phyloP scores from a whole-genome alignment of 495 filamentous ascomycete species.

The Clohesyomyces aquaticus region DNA sequence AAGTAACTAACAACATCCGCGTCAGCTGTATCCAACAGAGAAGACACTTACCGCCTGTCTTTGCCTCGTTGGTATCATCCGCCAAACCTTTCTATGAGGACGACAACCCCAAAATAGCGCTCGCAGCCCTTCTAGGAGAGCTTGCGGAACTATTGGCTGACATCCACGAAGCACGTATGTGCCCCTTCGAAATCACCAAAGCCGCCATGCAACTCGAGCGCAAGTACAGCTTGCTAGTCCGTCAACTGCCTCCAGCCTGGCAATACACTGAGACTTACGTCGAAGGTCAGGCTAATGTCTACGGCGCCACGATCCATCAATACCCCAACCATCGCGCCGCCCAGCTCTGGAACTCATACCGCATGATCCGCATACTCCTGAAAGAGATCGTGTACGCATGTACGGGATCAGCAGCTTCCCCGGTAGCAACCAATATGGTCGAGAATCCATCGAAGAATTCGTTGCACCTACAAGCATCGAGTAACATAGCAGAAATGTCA shows the following conservation, averaged over 20 bases:
- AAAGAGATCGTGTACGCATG: constrained; percentile 8
- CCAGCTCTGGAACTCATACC: constrained; percentile 18
- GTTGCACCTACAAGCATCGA: not conserved
- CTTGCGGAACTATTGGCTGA: too few species aligned
- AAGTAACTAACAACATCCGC: not conserved
- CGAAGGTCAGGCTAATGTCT: not conserved
- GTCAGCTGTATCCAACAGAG: constrained; percentile 3
- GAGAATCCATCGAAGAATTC: not conserved
- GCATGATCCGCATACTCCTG: constrained; percentile 17
- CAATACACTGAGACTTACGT: not conserved
- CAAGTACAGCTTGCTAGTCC: not conserved
- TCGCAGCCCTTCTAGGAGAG: too few species aligned
- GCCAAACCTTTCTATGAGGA: not conserved
- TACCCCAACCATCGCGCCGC: not conserved
- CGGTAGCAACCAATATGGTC: too few species aligned
- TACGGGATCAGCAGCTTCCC: not conserved
- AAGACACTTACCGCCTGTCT: constrained; percentile 1
- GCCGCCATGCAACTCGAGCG: too few species aligned
- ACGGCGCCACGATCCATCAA: not conserved
- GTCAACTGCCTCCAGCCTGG: not conserved
- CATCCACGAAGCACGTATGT: too few species aligned
- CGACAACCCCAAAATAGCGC: too few species aligned
- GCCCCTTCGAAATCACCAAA: too few species aligned
- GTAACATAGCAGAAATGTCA: constrained; percentile 4
- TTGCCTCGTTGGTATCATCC: not conserved